Percentiles rank a stretch among this genome's conserved stretches.
Conservation (phyloP, 1,284 basidiomycete species). For the Ceratobasidium sp. region DNA sequence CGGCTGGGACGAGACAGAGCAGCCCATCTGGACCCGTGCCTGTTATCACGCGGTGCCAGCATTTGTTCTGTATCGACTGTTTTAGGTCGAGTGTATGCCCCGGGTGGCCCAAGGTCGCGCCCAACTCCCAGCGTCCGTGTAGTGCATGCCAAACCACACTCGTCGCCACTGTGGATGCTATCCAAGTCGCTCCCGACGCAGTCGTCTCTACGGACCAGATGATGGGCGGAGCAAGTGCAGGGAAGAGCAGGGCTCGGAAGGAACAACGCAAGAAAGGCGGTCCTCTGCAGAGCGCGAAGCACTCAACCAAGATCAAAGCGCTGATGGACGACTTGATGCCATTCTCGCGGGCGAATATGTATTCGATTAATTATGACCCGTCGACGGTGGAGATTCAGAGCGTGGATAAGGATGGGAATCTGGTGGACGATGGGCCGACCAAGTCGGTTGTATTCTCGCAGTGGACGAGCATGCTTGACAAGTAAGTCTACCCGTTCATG, state of each 20-base stretch:
- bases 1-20: constrained; percentile 69
- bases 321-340: constrained; percentile 78
- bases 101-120: constrained; percentile 76
- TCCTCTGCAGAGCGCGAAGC: constrained; percentile 68
- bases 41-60: constrained; percentile 91
- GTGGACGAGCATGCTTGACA: constrained; percentile 96
- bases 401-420: constrained; percentile 77
- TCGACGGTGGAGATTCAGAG: constrained; percentile 73
- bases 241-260: constrained; percentile 56
- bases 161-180: constrained; percentile 68
- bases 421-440: constrained; percentile 70
- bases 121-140: constrained; percentile 71
- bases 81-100: constrained; percentile 80
- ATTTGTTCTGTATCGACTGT: constrained; percentile 87
- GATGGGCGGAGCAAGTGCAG: constrained; percentile 56
- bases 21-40: constrained; percentile 69
- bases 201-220: constrained; percentile 53
- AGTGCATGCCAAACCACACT: constrained; percentile 78
- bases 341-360: constrained; percentile 80
- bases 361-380: constrained; percentile 87
- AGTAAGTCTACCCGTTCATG: constrained; percentile 61
- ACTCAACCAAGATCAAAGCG: constrained; percentile 87
- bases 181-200: constrained; percentile 74
- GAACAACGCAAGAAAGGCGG: constrained; percentile 73
- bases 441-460: constrained; percentile 98